Evolutionary conservation across 2,329 filamentous ascomycete species (phyloP).

Genomic region (Aspergillus vadensis): DNA sequence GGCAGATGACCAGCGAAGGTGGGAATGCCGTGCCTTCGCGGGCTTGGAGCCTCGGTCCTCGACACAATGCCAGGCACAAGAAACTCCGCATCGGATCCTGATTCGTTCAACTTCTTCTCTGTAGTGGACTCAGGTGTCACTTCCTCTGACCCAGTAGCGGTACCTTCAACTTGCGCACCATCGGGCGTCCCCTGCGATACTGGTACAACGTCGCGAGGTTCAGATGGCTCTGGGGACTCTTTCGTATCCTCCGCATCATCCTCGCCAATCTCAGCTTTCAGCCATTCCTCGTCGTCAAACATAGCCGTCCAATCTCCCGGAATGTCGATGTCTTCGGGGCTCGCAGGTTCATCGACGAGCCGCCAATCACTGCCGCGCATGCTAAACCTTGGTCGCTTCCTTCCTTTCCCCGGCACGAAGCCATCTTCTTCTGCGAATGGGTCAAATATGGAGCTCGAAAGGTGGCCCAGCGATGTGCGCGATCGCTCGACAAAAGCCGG

Average conservation of each 20-base stretch:
- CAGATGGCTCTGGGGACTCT: constrained; percentile 16
- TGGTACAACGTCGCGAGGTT: not conserved
- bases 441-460: constrained; percentile 66
- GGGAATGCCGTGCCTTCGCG: constrained; percentile 1
- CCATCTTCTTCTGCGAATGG: constrained; percentile 69
- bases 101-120: not conserved
- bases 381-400: constrained; percentile 71
- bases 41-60: not conserved
- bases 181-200: not conserved
- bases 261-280: constrained; percentile 13
- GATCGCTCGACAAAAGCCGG: constrained; percentile 77
- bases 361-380: constrained; percentile 71
- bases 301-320: constrained; percentile 32
- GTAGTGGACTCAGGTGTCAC: not conserved
- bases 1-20: constrained; percentile 22
- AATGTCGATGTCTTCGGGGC: constrained; percentile 58
- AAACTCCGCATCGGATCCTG: constrained; percentile 6
- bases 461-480: constrained; percentile 67
- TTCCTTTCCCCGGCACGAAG: constrained; percentile 60
- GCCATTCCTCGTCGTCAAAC: constrained; percentile 27
- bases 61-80: constrained; percentile 3
- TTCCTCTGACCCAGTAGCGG: not conserved
- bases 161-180: not conserved
- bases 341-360: constrained; percentile 70
- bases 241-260: constrained; percentile 11